Percentiles rank a stretch among this genome's conserved stretches.
Conservation (phyloP, 176 grass and related monocot genomes). For the Bolboschoenus planiculmis region DNA sequence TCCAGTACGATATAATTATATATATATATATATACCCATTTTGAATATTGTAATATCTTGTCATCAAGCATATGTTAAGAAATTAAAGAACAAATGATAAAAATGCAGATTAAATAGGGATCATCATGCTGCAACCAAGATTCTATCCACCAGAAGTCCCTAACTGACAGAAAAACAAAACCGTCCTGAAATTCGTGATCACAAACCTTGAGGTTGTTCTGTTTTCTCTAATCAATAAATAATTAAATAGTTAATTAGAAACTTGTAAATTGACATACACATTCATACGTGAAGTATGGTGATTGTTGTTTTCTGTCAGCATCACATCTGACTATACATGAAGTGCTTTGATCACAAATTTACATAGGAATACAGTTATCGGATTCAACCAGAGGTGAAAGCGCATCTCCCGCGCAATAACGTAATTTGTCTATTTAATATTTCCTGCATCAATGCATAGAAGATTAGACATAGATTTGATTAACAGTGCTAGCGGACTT, state of each 20-base stretch:
- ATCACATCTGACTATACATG: no score
- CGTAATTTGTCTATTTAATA: background rate
- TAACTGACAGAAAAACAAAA: background rate
- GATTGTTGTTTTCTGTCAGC: no score
- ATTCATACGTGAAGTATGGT: no score
- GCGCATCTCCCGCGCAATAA: background rate
- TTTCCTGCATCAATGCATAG: background rate
- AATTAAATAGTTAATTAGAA: no score
- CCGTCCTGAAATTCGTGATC: background rate
- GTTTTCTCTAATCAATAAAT: background rate
- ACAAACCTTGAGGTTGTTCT: background rate
- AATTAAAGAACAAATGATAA: background rate
- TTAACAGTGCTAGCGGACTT: slow-evolving; percentile 73
- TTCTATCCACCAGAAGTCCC: background rate
- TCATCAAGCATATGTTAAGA: background rate
- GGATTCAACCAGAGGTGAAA: background rate
- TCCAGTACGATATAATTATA: background rate
- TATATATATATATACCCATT: background rate
- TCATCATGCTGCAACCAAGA: background rate
- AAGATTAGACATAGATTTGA: slow-evolving; percentile 54
- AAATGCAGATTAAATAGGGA: background rate
- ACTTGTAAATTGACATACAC: no score
- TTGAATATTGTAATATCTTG: background rate
- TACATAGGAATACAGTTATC: background rate
- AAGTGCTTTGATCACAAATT: no score